Evolutionary conservation across 2,329 filamentous ascomycete species (phyloP).

Genomic region (Aspergillus fischeri): DNA sequence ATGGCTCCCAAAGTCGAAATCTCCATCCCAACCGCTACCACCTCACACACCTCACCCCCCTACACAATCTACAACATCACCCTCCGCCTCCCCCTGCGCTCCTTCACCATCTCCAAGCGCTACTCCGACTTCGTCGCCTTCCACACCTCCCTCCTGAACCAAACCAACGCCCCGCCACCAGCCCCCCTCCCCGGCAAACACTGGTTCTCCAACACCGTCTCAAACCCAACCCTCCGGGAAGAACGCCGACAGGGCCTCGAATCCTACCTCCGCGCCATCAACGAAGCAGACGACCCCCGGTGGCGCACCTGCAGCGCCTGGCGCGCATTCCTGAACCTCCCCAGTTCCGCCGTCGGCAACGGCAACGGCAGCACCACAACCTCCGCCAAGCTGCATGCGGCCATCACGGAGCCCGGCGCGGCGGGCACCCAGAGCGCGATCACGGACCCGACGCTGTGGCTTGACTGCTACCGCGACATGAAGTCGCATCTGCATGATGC

Average conservation of each 20-base stretch:
- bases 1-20: conserved; percentile 46
- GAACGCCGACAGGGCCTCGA: conserved; percentile 55
- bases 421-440: conserved; percentile 27
- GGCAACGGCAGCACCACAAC: conserved; percentile 27
- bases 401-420: conserved; percentile 37
- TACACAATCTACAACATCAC: conserved; percentile 61
- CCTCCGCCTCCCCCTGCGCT: conserved; percentile 57
- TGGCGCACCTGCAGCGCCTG: conserved; percentile 57
- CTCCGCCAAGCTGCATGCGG: conserved; percentile 40
- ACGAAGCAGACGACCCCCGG: conserved; percentile 51
- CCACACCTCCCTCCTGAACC: conserved; percentile 48
- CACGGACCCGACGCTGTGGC: conserved; percentile 55
- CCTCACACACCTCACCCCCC: conserved; percentile 47
- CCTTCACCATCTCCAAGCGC: conserved; percentile 57
- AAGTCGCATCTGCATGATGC: conserved; percentile 60
- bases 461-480: conserved; percentile 58
- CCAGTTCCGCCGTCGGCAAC: conserved; percentile 34
- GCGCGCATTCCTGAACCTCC: conserved; percentile 56
- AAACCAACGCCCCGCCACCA: conserved; percentile 51
- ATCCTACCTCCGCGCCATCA: conserved; percentile 56
- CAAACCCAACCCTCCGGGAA: conserved; percentile 55
- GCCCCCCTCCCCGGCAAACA: conserved; percentile 54
- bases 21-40: conserved; percentile 47
- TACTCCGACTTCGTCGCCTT: conserved; percentile 61
- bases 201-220: conserved; percentile 57